Percentiles rank a stretch among this genome's conserved stretches.
Conservation (phyloP, 2,329 filamentous ascomycete species). For the Arthrobotrys pseudoclavata region DNA sequence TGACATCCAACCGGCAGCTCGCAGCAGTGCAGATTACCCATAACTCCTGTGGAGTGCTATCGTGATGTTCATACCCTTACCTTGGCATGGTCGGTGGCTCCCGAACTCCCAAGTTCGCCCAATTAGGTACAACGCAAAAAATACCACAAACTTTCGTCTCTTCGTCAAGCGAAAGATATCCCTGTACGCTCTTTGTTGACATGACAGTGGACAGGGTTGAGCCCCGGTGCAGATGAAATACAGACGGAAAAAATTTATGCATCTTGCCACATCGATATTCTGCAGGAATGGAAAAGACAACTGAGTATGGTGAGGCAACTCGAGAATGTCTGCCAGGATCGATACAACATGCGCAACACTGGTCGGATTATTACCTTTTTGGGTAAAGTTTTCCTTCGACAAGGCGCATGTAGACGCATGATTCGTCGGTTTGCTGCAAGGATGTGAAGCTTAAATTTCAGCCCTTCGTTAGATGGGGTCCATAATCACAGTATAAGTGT, state of each 20-base stretch:
- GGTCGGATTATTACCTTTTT: constrained; percentile 47
- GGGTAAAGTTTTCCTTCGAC: constrained; percentile 28
- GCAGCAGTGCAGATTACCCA: no score
- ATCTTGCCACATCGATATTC: background rate
- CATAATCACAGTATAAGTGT: no score
- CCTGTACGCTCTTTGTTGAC: no score
- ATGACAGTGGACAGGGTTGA: no score
- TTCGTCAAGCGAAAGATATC: no score
- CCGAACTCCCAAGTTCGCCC: background rate
- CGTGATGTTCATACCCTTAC: background rate
- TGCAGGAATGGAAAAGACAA: constrained; percentile 5
- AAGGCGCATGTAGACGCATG: constrained; percentile 9
- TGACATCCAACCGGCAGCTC: no score
- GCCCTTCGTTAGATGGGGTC: constrained; percentile 1
- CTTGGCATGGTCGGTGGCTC: background rate
- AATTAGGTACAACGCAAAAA: background rate
- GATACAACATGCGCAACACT: background rate
- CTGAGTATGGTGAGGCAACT: constrained; percentile 5
- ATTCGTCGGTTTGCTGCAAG: constrained; percentile 15
- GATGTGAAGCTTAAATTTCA: constrained; percentile 14
- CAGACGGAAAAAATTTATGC: background rate
- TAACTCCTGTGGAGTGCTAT: no score
- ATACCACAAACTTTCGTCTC: constrained; percentile 1
- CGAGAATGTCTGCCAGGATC: background rate
- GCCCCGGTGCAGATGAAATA: no score